These are phyloP conservation scores for Drosera spatulata DNA, from an alignment of 179 eudicot species.

Conservation along the genomic window DNA sequence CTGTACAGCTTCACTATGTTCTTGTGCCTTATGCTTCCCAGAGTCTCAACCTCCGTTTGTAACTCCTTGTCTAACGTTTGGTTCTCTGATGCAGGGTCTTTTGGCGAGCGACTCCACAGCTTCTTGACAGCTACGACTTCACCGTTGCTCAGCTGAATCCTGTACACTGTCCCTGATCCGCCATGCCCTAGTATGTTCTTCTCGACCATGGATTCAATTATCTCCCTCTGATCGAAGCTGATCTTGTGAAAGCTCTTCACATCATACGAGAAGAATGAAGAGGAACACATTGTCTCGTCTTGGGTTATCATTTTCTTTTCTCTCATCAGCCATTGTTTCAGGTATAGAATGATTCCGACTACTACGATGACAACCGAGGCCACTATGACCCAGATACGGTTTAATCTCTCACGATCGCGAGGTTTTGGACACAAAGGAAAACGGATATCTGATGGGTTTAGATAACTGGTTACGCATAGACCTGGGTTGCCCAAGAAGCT, in stretches of 20 bases:
- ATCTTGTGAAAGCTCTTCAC: slow-evolving; percentile 70
- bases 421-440: slow-evolving; percentile 45
- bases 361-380: slow-evolving; percentile 38
- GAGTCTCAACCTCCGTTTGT: slow-evolving; percentile 78
- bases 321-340: slow-evolving; percentile 40
- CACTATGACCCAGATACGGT: slow-evolving; percentile 45
- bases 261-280: slow-evolving; percentile 62
- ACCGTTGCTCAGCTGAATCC: slow-evolving; percentile 50
- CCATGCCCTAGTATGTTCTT: slow-evolving; percentile 84
- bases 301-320: slow-evolving; percentile 28
- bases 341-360: slow-evolving; percentile 37
- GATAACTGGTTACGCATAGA: slow-evolving; percentile 42
- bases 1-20: slow-evolving; percentile 81
- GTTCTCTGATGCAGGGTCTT: slow-evolving; percentile 37
- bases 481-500: slow-evolving; percentile 65
- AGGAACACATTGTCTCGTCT: slow-evolving; percentile 52
- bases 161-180: slow-evolving; percentile 81
- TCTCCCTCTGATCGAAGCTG: slow-evolving; percentile 58
- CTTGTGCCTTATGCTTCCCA: slow-evolving; percentile 79
- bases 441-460: slow-evolving; percentile 32
- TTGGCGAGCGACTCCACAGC: slow-evolving; percentile 56
- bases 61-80: slow-evolving; percentile 43
- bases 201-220: slow-evolving; percentile 58
- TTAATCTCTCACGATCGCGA: slow-evolving; percentile 23
- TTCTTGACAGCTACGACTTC: slow-evolving; percentile 75